Percentiles rank a stretch among this genome's conserved stretches.
Conservation (phyloP, 306 rosid species). For the Pterocarpus macrocarpus region DNA sequence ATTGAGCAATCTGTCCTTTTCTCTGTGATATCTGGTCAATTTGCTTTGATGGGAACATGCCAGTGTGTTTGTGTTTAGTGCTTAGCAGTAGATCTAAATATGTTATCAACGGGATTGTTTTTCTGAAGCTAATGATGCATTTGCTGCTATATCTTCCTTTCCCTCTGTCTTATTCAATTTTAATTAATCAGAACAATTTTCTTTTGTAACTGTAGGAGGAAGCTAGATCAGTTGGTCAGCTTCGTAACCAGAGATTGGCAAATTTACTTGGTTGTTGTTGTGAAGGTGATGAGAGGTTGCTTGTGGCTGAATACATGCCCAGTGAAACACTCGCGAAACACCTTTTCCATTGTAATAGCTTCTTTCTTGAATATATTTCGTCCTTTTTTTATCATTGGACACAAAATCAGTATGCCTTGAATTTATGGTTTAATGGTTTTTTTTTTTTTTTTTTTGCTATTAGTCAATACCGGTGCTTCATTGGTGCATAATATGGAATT, state of each 20-base stretch:
- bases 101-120: slow-evolving; percentile 13
- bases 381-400: slow-evolving; percentile 21
- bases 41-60: slow-evolving; percentile 6
- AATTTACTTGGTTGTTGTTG: slow-evolving; percentile 83
- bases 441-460: slow-evolving; percentile 4
- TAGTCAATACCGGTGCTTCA: neutral
- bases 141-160: slow-evolving; percentile 4
- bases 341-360: slow-evolving; percentile 77
- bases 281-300: slow-evolving; percentile 85
- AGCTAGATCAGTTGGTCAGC: slow-evolving; percentile 85
- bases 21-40: slow-evolving; percentile 1
- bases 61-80: neutral
- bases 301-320: slow-evolving; percentile 85
- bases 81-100: neutral
- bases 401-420: neutral
- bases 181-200: slow-evolving; percentile 10
- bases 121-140: slow-evolving; percentile 25
- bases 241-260: slow-evolving; percentile 75
- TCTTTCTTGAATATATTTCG: neutral
- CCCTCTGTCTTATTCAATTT: slow-evolving; percentile 29
- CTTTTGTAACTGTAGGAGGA: slow-evolving; percentile 64
- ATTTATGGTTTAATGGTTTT: neutral
- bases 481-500: slow-evolving; percentile 25
- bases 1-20: neutral
- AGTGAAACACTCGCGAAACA: slow-evolving; percentile 84